Evolutionary conservation across 169 alveolate species (phyloP).

Genomic region (Perkinsus olseni): DNA sequence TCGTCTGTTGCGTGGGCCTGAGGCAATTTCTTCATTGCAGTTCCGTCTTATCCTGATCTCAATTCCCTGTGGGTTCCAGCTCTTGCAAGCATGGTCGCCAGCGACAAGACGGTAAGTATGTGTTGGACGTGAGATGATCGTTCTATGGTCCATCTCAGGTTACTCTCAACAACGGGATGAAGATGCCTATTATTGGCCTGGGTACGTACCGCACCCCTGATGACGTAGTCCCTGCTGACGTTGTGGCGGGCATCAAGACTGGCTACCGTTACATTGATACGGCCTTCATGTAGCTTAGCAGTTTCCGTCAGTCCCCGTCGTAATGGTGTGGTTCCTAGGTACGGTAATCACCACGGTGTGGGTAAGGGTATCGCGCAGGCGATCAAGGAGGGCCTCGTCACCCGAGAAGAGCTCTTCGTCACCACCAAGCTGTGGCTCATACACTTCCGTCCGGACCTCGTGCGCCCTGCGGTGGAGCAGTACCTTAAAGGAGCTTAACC

Average conservation of each 20-base stretch:
- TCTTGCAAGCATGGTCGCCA: no score
- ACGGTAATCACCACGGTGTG: constrained; percentile 50
- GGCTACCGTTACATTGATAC: constrained; percentile 58
- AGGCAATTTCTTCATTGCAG: no score
- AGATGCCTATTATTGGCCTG: not conserved
- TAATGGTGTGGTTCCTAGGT: constrained; percentile 1
- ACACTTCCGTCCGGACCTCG: not conserved
- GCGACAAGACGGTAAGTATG: no score
- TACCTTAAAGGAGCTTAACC: not conserved
- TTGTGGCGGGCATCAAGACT: constrained; percentile 6
- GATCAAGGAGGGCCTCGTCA: constrained; percentile 35
- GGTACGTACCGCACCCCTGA: not conserved
- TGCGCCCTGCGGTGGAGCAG: not conserved
- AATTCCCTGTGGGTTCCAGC: no score
- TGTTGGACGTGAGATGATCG: no score
- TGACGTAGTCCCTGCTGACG: not conserved
- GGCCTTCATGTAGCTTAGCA: constrained; percentile 19
- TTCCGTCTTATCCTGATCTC: no score
- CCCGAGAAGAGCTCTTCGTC: constrained; percentile 57
- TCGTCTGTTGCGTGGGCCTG: no score
- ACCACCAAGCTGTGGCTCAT: constrained; percentile 44
- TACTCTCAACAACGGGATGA: not conserved
- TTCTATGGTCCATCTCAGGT: not conserved
- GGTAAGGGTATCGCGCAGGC: constrained; percentile 54
- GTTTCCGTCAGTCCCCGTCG: not conserved